Percentiles rank a stretch among this genome's conserved stretches.
Conservation (phyloP, 345 rosid genomes). For the Dipteronia dyeriana region DNA sequence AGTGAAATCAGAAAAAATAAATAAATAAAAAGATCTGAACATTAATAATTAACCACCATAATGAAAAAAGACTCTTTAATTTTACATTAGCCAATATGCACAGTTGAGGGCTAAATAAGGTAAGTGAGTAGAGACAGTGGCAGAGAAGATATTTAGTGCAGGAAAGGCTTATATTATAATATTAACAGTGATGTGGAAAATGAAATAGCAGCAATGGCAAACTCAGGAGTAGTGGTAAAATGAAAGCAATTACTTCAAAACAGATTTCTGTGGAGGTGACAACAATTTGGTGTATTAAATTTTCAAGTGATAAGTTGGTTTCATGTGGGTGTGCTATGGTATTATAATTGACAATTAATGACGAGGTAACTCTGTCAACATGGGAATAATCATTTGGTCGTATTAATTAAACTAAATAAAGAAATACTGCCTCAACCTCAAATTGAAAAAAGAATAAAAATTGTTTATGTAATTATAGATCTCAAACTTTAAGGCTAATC, state of each 20-base stretch:
- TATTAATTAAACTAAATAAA: neutral
- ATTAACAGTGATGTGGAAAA: neutral
- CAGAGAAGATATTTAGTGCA: constrained; percentile 1
- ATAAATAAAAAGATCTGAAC: neutral
- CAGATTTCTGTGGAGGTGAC: neutral
- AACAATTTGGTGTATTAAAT: neutral
- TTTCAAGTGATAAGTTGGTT: neutral
- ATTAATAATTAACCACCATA: neutral
- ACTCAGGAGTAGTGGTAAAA: neutral
- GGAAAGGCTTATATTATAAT: neutral
- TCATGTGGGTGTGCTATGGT: neutral
- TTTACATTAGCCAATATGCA: constrained; percentile 11
- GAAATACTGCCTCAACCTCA: neutral
- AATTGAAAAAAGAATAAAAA: neutral
- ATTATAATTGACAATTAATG: neutral
- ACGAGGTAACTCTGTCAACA: neutral
- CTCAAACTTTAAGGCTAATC: neutral
- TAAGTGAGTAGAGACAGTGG: neutral
- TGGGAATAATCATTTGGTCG: neutral
- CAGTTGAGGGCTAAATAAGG: neutral
- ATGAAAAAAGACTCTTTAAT: neutral
- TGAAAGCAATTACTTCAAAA: neutral
- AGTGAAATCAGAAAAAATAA: neutral
- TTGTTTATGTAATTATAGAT: neutral
- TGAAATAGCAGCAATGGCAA: neutral